phyloP scores from a whole-genome alignment of 768 basidiomycete genomes.

The Naganishia friedmannii region DNA sequence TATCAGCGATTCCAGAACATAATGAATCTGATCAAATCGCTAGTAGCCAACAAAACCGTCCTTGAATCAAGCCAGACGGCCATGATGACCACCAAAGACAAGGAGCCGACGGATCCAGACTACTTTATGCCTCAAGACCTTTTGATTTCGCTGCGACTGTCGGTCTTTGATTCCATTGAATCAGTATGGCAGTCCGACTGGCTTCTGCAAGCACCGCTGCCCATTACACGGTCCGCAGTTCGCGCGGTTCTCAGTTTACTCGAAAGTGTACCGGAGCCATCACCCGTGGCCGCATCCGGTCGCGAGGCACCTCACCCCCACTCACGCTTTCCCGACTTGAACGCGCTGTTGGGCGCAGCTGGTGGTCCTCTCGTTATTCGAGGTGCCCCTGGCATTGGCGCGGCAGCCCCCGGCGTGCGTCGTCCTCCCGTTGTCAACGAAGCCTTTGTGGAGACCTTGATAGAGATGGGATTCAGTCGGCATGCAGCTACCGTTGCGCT shows the following conservation, averaged over 20 bases:
- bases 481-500: constrained; percentile 80
- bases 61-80: constrained; percentile 84
- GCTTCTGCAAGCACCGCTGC: constrained; percentile 69
- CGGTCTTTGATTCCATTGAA: constrained; percentile 65
- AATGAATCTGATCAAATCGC: constrained; percentile 68
- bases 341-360: constrained; percentile 34
- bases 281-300: constrained; percentile 56
- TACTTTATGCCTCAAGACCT: constrained; percentile 85
- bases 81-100: constrained; percentile 63
- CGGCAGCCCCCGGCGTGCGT: background rate
- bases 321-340: constrained; percentile 21
- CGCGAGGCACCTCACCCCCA: constrained; percentile 23
- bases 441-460: constrained; percentile 65
- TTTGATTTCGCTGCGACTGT: constrained; percentile 72
- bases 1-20: constrained; percentile 50
- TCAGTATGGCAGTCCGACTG: constrained; percentile 79
- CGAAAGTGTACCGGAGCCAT: constrained; percentile 75
- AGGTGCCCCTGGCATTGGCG: background rate
- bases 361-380: background rate
- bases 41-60: constrained; percentile 74
- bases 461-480: constrained; percentile 97
- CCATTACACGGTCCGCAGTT: constrained; percentile 71
- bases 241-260: constrained; percentile 75
- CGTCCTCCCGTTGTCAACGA: constrained; percentile 12
- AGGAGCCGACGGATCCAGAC: constrained; percentile 69